Percentiles rank a stretch among this genome's conserved stretches.
phyloP scores from a whole-genome alignment of 371 early-diverging fungal genomes.

The Mucor ambiguus region DNA sequence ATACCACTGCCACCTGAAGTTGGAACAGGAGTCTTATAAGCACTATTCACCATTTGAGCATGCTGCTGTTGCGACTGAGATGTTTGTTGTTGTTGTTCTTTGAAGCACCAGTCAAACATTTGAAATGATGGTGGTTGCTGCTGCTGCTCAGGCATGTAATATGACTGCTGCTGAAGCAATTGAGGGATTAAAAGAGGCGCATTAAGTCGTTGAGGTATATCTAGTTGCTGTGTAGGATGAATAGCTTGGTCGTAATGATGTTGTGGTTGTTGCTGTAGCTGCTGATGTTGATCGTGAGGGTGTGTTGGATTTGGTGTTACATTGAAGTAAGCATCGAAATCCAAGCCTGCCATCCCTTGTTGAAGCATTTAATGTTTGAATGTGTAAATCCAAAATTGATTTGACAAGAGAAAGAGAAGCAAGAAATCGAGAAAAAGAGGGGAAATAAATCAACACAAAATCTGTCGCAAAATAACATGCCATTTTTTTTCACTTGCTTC shows the following conservation, averaged over 20 bases:
- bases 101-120: conserved; percentile 10
- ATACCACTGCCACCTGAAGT: neutral
- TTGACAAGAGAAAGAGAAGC: neutral
- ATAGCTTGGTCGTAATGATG: neutral
- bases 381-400: neutral
- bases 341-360: conserved; percentile 17
- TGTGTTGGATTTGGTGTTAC: conserved; percentile 12
- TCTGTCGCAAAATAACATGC: neutral
- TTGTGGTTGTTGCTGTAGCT: conserved; percentile 1
- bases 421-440: neutral
- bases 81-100: conserved; percentile 6
- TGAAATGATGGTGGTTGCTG: conserved; percentile 1
- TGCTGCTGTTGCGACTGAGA: neutral
- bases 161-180: neutral
- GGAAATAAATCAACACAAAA: neutral
- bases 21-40: neutral
- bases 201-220: neutral
- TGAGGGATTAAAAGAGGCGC: neutral
- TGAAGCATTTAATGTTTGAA: neutral
- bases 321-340: conserved; percentile 25
- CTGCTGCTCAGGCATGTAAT: neutral
- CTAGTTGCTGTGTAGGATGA: conserved; percentile 2
- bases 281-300: conserved; percentile 4
- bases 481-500: neutral
- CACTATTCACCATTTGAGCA: neutral